Percentiles rank a stretch among this genome's conserved stretches.
These are phyloP conservation scores for Gastrodia elata DNA, from an alignment of 106 monocot species.

Conservation along the genomic window DNA sequence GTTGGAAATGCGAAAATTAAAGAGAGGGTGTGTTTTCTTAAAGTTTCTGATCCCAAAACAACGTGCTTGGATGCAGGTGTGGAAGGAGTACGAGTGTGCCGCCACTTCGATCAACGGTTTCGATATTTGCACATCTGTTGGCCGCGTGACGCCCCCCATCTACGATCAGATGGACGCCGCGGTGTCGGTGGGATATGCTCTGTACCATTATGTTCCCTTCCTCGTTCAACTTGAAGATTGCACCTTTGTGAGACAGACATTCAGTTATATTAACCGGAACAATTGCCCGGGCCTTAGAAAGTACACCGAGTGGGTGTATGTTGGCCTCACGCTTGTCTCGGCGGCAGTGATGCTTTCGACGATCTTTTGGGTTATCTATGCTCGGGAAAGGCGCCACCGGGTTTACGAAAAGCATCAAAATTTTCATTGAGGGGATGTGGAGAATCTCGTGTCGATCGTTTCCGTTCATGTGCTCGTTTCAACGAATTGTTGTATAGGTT, in stretches of 20 bases:
- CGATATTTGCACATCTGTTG: slow-evolving; percentile 29
- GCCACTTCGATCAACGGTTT: slow-evolving; percentile 1
- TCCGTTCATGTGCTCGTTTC: too few species aligned
- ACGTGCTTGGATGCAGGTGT: slow-evolving; percentile 34
- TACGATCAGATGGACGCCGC: slow-evolving; percentile 55
- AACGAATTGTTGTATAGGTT: too few species aligned
- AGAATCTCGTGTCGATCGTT: too few species aligned
- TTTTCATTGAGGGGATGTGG: not conserved
- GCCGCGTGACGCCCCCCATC: slow-evolving; percentile 40
- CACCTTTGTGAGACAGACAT: slow-evolving; percentile 75
- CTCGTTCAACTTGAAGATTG: slow-evolving; percentile 60
- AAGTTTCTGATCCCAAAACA: too few species aligned
- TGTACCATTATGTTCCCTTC: slow-evolving; percentile 73
- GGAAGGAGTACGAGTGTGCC: slow-evolving; percentile 29
- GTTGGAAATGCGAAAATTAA: too few species aligned
- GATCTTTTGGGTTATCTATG: slow-evolving; percentile 80
- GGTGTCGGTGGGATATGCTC: slow-evolving; percentile 33
- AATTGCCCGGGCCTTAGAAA: slow-evolving; percentile 57
- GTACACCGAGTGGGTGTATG: slow-evolving; percentile 53
- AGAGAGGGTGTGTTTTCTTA: too few species aligned
- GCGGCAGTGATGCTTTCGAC: slow-evolving; percentile 73
- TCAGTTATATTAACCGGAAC: slow-evolving; percentile 29
- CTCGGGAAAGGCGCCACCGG: slow-evolving; percentile 63
- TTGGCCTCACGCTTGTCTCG: slow-evolving; percentile 57
- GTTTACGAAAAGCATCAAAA: slow-evolving; percentile 21